These are phyloP conservation scores for Podospora comata DNA, from an alignment of 495 filamentous ascomycete species.

Conservation along the genomic window DNA sequence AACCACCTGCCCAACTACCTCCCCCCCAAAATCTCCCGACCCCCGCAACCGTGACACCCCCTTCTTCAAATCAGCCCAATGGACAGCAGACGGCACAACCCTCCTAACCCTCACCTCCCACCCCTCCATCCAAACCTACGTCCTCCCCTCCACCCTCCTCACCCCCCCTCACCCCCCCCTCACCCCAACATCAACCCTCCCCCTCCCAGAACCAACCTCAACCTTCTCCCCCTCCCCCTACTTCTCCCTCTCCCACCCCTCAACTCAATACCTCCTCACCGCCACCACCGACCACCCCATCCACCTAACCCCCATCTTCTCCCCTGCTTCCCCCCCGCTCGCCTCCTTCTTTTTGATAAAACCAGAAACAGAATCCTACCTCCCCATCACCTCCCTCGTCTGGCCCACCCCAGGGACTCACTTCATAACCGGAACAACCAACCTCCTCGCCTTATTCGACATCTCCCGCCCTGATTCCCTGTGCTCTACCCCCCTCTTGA, in stretches of 20 bases:
- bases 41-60: conserved; percentile 9
- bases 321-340: conserved; percentile 34
- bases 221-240: conserved; percentile 69
- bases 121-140: conserved; percentile 65
- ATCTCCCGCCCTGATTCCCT: conserved; percentile 57
- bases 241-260: conserved; percentile 61
- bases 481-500: conserved; percentile 51
- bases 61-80: conserved; percentile 39
- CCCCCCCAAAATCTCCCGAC: not conserved
- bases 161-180: conserved; percentile 48
- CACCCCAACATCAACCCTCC: conserved; percentile 57
- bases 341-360: conserved; percentile 69
- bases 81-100: conserved; percentile 75
- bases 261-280: conserved; percentile 64
- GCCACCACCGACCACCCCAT: conserved; percentile 71
- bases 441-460: conserved; percentile 76
- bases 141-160: conserved; percentile 72
- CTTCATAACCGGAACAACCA: conserved; percentile 72
- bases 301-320: conserved; percentile 54
- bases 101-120: conserved; percentile 71
- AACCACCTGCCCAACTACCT: conserved; percentile 5
- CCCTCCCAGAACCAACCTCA: conserved; percentile 66
- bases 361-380: conserved; percentile 73
- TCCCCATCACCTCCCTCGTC: conserved; percentile 68
- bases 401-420: conserved; percentile 59